These are phyloP conservation scores for Fusarium chlamydosporum DNA, from an alignment of 2,329 filamentous ascomycete species.

Conservation along the genomic window DNA sequence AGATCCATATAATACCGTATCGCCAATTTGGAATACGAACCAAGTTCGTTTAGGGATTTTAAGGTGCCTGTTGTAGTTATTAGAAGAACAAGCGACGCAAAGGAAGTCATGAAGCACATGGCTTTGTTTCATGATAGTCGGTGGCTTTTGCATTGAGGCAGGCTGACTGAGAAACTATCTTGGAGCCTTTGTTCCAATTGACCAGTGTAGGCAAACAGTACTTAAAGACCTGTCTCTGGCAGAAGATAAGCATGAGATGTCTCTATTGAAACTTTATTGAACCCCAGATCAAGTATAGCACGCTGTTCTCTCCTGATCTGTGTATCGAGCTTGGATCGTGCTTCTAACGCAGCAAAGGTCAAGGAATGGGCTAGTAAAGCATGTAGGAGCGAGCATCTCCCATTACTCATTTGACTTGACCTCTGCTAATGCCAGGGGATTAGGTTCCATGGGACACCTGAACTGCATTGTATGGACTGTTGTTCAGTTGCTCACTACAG, in stretches of 20 bases:
- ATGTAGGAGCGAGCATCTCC: background rate
- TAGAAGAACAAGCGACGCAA: background rate
- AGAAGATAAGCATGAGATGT: background rate
- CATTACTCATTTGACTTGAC: too few species aligned
- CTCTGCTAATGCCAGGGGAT: too few species aligned
- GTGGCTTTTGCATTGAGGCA: background rate
- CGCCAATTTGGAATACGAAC: too few species aligned
- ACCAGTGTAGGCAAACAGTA: background rate
- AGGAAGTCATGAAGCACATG: background rate
- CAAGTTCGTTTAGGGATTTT: too few species aligned
- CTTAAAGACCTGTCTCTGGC: background rate
- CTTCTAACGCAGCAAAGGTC: background rate
- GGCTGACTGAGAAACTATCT: background rate
- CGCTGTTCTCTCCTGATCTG: background rate
- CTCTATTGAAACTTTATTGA: conserved; percentile 27
- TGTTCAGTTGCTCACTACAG: background rate
- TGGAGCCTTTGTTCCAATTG: background rate
- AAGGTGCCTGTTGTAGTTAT: background rate
- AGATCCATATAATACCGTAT: too few species aligned
- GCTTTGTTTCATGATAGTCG: background rate
- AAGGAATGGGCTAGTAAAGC: background rate
- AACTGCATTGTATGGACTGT: background rate
- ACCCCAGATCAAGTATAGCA: conserved; percentile 16
- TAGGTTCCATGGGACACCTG: background rate
- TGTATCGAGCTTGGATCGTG: background rate